Evolutionary conservation across 495 filamentous ascomycete species (phyloP).

Genomic region (Podospora anserina): DNA sequence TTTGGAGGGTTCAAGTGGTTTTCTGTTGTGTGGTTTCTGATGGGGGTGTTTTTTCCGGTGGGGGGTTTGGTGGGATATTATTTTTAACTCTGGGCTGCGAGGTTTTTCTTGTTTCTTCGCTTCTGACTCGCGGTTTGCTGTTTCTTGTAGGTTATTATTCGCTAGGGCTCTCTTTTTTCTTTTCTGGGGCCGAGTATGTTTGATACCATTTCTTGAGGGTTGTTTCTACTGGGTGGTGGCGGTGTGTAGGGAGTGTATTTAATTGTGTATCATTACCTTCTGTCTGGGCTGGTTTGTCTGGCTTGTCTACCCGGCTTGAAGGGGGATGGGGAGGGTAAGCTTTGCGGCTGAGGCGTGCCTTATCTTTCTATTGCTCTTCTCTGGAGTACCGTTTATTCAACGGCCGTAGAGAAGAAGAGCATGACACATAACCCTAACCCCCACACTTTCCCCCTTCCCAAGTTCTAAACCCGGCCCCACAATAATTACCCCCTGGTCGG

Average conservation of each 20-base stretch:
- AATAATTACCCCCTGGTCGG: neutral
- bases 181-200: neutral
- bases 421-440: neutral
- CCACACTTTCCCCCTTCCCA: neutral
- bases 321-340: too few species aligned
- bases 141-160: neutral
- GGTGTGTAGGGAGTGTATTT: neutral
- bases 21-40: neutral
- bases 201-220: neutral
- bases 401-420: neutral
- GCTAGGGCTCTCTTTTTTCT: neutral
- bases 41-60: neutral
- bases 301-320: too few species aligned
- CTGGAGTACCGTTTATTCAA: too few species aligned
- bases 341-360: neutral
- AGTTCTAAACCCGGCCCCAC: neutral
- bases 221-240: neutral
- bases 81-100: neutral
- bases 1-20: neutral
- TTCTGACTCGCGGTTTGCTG: neutral
- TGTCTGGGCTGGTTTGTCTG: too few species aligned
- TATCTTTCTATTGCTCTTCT: neutral
- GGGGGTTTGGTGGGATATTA: neutral
- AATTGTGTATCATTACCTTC: neutral
- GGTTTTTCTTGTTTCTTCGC: neutral